Base-by-base conservation (phyloP, 2,329 filamentous ascomycete species). In the Fusarium graminum region DNA sequence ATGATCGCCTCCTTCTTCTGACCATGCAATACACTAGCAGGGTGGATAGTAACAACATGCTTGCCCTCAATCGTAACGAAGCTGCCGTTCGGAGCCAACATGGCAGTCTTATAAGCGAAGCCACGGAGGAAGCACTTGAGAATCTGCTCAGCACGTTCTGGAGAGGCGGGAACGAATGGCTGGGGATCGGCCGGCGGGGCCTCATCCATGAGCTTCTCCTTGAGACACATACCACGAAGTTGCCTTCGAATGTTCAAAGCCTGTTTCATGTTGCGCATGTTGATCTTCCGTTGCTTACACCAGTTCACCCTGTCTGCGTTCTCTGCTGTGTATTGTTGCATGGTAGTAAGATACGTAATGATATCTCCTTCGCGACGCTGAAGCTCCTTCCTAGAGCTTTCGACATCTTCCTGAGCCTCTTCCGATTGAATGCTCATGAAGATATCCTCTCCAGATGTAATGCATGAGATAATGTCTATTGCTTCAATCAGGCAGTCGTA, bases 401-500 rank as follows among this genome's bases (percentile, higher is more conserved):
- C 84, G 2, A 84, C 81, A 19, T 85, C 81, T 51, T 88, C 86
- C 22, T 79, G 78, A 4, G 79, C 81, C 61, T 89, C 85, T 63
- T 88, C 86, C 0, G 84, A 85, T 45, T 86, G 84, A 0, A 88
- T 76, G 43, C 87, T 85, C 12, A 86, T 75, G 69, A 89, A 90
- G 12, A 90, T 85, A 59, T 88, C 87, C 47, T 88, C 86, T 40
- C 88, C 88, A 0, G 86, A 81, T 0, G 87, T 89, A 22, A 90
- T 81, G 61, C 86, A 88, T 0, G 88, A 81, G 34, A 90, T 91
- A 54, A 97, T 90, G 72, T 98, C 95, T 65, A 99, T 94, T 6
- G 88, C 89, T 68, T 97, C 93, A 1, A 90, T 77, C 2, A 97
- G 80, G 69, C 93, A 96, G 69, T 92, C 87, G 46, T 86, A 86